phyloP scores from a whole-genome alignment of 2,329 filamentous ascomycete genomes.

The Coniochaeta hoffmannii region DNA sequence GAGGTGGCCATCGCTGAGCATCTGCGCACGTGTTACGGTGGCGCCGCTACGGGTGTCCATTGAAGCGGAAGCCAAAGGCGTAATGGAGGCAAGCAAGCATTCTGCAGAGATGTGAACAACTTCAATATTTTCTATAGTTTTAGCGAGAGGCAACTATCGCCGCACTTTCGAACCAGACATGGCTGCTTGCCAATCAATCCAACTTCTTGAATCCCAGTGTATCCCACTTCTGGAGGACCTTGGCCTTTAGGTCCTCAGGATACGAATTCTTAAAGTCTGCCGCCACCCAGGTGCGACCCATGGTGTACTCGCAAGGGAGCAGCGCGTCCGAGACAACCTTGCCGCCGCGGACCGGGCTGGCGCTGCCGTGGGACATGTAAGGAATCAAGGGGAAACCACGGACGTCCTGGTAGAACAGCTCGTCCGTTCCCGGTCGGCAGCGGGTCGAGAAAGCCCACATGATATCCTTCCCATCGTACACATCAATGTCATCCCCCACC shows the following conservation, averaged over 20 bases:
- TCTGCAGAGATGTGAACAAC: too few species aligned
- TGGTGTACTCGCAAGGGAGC: slow-evolving; percentile 32
- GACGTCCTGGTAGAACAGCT: slow-evolving; percentile 36
- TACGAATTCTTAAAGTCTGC: slow-evolving; percentile 24
- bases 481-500: slow-evolving; percentile 41
- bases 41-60: too few species aligned
- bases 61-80: too few species aligned
- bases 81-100: too few species aligned
- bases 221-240: slow-evolving; percentile 27
- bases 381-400: slow-evolving; percentile 35
- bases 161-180: too few species aligned
- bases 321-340: slow-evolving; percentile 39
- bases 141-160: too few species aligned
- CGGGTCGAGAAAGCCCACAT: slow-evolving; percentile 41
- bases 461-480: slow-evolving; percentile 36
- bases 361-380: slow-evolving; percentile 36
- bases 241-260: slow-evolving; percentile 30
- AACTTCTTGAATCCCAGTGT: slow-evolving; percentile 23
- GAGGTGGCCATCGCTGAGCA: too few species aligned
- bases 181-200: too few species aligned
- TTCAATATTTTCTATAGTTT: too few species aligned
- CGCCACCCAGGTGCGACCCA: slow-evolving; percentile 20
- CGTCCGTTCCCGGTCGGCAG: slow-evolving; percentile 35
- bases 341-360: slow-evolving; percentile 23
- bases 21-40: too few species aligned